Conservation (phyloP, 345 rosid species). For the Lepidium aucheri region DNA sequence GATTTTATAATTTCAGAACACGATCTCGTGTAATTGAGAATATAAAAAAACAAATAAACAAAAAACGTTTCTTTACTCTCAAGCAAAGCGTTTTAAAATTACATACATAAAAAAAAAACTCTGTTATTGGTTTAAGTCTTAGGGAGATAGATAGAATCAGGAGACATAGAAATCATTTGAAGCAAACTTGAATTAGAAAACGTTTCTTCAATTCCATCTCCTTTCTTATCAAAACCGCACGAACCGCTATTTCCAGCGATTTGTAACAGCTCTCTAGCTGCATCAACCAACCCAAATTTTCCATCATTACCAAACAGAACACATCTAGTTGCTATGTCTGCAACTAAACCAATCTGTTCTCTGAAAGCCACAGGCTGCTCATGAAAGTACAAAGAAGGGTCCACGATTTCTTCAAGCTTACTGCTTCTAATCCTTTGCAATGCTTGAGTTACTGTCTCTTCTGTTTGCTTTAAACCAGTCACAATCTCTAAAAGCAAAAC, state of each 20-base stretch:
- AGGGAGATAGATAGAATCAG: constrained; percentile 47
- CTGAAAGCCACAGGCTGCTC: constrained; percentile 42
- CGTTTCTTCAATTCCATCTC: constrained; percentile 66
- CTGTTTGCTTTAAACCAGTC: constrained; percentile 41
- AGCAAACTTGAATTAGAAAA: constrained; percentile 82
- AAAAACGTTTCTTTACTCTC: constrained; percentile 14
- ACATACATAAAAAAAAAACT: not conserved
- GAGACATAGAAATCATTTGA: constrained; percentile 90
- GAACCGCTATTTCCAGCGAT: constrained; percentile 33
- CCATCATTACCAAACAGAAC: constrained; percentile 69
- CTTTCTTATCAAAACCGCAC: constrained; percentile 39
- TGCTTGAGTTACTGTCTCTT: constrained; percentile 33
- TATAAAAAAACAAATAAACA: no score
- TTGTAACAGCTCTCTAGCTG: constrained; percentile 61
- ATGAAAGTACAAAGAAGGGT: constrained; percentile 56
- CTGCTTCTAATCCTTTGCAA: constrained; percentile 50
- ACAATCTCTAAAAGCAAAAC: constrained; percentile 60
- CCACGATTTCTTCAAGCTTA: constrained; percentile 65
- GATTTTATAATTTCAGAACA: not conserved
- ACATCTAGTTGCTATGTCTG: constrained; percentile 74
- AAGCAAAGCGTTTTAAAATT: constrained; percentile 3
- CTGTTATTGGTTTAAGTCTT: constrained; percentile 1
- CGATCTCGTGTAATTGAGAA: not conserved
- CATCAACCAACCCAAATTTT: constrained; percentile 63
- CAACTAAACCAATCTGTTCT: constrained; percentile 62